Conservation (phyloP, 2,329 filamentous ascomycete species). For the Aspergillus calidoustus region DNA sequence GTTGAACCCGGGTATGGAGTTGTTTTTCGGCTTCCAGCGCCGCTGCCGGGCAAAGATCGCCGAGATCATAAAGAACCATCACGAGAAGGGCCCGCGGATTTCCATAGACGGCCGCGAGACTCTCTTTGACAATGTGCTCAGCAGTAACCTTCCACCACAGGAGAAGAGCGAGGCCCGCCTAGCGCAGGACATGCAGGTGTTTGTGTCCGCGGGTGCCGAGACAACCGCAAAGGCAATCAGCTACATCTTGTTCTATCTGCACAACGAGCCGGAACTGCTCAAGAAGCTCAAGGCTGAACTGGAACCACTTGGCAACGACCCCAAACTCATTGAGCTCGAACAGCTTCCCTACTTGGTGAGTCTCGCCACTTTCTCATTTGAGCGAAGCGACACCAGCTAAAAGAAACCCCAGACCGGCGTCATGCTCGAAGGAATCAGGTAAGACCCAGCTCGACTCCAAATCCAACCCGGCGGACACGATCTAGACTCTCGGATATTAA, state of each 20-base stretch:
- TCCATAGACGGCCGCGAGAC: slow-evolving; percentile 18
- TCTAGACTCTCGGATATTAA: background rate
- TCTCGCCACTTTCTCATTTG: background rate
- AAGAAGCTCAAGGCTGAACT: slow-evolving; percentile 27
- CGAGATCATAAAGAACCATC: slow-evolving; percentile 18
- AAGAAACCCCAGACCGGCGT: slow-evolving; percentile 26
- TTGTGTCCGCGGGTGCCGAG: slow-evolving; percentile 38
- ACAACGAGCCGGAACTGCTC: slow-evolving; percentile 25
- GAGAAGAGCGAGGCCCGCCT: slow-evolving; percentile 43
- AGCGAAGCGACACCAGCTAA: background rate
- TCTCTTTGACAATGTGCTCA: slow-evolving; percentile 38
- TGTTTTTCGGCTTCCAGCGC: slow-evolving; percentile 26
- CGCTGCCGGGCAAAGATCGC: slow-evolving; percentile 22
- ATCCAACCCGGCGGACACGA: background rate
- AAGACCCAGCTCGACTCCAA: background rate
- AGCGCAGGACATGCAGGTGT: slow-evolving; percentile 35
- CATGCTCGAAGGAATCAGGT: slow-evolving; percentile 37
- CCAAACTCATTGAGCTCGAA: slow-evolving; percentile 32
- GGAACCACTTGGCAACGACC: slow-evolving; percentile 15
- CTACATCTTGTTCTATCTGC: slow-evolving; percentile 27
- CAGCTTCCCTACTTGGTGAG: slow-evolving; percentile 35
- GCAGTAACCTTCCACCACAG: slow-evolving; percentile 30
- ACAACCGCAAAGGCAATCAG: slow-evolving; percentile 38
- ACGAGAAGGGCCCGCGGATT: slow-evolving; percentile 2
- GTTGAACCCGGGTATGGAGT: slow-evolving; percentile 29